Conservation (phyloP, 306 rosid species). For the Oemleria cerasiformis region DNA sequence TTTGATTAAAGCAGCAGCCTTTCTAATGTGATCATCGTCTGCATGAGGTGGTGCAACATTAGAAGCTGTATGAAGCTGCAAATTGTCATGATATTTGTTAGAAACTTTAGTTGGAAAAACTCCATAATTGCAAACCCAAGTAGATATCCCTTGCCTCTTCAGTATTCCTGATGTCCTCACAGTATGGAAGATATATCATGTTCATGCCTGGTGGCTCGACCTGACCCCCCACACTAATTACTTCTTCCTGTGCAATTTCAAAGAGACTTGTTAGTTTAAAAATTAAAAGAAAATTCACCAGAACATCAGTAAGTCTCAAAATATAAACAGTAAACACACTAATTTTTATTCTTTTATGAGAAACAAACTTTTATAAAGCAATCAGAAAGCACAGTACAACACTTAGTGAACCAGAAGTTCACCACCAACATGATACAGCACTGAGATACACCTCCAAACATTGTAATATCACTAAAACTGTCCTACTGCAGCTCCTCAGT, state of each 20-base stretch:
- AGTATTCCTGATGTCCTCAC: constrained; percentile 82
- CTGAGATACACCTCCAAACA: too few species aligned
- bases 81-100: constrained; percentile 18
- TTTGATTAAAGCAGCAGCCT: constrained; percentile 69
- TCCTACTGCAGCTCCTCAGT: too few species aligned
- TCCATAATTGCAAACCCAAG: constrained; percentile 3
- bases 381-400: too few species aligned
- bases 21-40: constrained; percentile 66
- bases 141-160: constrained; percentile 69
- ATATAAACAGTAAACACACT: background rate
- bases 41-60: constrained; percentile 46
- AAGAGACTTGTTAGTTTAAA: background rate
- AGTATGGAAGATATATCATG: constrained; percentile 87
- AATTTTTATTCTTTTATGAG: background rate
- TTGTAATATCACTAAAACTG: too few species aligned
- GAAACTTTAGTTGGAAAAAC: constrained; percentile 8
- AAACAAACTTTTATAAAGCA: too few species aligned
- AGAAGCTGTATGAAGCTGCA: constrained; percentile 59
- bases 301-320: background rate
- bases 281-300: background rate
- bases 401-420: too few species aligned
- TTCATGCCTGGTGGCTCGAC: constrained; percentile 97
- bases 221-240: constrained; percentile 66
- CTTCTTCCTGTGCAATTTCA: constrained; percentile 59
- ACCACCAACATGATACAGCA: too few species aligned